Conservation (phyloP, 164 flowering plant genomes). For the Annona cherimola region DNA sequence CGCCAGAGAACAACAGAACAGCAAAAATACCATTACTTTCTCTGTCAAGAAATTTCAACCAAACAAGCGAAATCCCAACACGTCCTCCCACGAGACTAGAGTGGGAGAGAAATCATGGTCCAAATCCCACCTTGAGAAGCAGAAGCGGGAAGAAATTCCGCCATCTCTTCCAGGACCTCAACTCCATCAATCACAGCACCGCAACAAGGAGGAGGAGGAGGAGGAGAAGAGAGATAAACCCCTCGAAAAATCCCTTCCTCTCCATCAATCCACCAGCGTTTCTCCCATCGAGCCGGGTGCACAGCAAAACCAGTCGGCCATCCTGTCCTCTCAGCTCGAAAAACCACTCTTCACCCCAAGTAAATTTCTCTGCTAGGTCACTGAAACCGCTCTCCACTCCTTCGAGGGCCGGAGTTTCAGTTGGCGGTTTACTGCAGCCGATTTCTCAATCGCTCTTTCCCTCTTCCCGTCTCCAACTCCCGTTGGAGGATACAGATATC, state of each 20-base stretch:
- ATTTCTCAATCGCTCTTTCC: not conserved
- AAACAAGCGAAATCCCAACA: not conserved
- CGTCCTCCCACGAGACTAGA: no score
- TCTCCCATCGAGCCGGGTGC: constrained; percentile 34
- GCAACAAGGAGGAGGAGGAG: constrained; percentile 3
- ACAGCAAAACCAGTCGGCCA: constrained; percentile 23
- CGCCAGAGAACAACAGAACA: not conserved
- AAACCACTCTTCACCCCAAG: no score
- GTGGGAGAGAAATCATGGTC: no score
- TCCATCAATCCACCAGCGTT: constrained; percentile 50
- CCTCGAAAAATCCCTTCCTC: constrained; percentile 19
- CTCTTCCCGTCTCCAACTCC: not conserved
- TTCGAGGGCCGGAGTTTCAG: not conserved
- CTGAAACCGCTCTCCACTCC: not conserved
- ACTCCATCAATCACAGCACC: constrained; percentile 43
- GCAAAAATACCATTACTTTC: not conserved
- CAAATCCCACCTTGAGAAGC: constrained; percentile 10
- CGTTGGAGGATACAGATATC: not conserved
- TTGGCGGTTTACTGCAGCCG: not conserved
- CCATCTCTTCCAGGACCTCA: constrained; percentile 28
- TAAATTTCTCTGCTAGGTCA: not conserved
- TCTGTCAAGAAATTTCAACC: not conserved
- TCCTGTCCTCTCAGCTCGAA: constrained; percentile 28
- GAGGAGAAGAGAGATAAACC: not conserved
- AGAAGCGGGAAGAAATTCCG: constrained; percentile 3